A percentile compares a stretch with the other conserved stretches of the same genome.
These are phyloP conservation scores for Chlamydomonas schloesseri DNA, from an alignment of 139 green algal species.

Conservation along the genomic window DNA sequence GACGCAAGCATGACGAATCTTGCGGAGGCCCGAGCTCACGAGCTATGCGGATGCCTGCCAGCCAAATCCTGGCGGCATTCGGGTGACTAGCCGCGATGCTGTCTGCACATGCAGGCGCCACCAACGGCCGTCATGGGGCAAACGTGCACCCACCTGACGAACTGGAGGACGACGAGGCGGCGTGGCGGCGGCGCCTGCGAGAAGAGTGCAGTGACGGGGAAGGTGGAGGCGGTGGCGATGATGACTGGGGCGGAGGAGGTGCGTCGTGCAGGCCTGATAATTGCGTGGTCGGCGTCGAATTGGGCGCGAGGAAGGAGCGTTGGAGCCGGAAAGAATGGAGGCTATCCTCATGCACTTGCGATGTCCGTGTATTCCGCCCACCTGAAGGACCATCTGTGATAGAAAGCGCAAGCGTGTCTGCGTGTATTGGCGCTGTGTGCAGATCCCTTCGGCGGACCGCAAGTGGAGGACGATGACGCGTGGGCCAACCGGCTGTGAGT, in stretches of 20 bases:
- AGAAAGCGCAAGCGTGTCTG: no score
- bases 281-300: no score
- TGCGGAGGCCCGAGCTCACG: no score
- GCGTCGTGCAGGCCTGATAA: no score
- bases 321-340: no score
- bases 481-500: slow-evolving; percentile 32
- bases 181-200: slow-evolving; percentile 21
- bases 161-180: slow-evolving; percentile 13
- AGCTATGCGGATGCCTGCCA: not conserved
- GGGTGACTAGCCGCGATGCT: not conserved
- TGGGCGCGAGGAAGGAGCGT: no score
- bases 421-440: not conserved
- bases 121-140: not conserved
- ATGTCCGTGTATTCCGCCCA: no score
- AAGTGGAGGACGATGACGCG: not conserved
- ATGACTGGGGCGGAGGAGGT: not conserved
- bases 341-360: no score
- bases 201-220: slow-evolving; percentile 34
- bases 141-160: not conserved
- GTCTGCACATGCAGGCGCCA: not conserved
- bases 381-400: no score
- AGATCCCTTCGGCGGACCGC: not conserved
- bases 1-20: not conserved
- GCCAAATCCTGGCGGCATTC: not conserved
- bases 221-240: not conserved